Evolutionary conservation across 805 yeast species (phyloP).

Genomic region (Teunomyces tritomae): DNA sequence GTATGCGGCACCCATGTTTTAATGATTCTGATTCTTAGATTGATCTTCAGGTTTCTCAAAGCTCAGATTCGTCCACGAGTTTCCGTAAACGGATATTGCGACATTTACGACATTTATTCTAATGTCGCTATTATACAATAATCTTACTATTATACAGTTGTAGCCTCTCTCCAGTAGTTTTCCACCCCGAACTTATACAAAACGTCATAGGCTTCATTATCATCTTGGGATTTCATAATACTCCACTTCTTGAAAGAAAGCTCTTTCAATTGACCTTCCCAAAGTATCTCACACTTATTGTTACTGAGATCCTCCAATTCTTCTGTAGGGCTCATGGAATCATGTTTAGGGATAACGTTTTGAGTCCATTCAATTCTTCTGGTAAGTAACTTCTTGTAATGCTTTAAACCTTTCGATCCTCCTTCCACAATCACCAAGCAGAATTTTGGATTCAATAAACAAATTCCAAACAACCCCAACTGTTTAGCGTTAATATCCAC

Average conservation of each 20-base stretch:
- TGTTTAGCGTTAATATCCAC: slow-evolving; percentile 82
- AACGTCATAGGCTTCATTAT: slow-evolving; percentile 48
- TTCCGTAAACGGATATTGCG: background rate
- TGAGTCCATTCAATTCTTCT: slow-evolving; percentile 71
- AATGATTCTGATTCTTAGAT: background rate
- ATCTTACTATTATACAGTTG: background rate
- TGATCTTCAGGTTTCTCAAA: background rate
- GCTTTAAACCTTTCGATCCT: slow-evolving; percentile 55
- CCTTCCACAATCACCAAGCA: slow-evolving; percentile 76
- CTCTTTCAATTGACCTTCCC: slow-evolving; percentile 68
- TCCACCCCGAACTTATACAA: slow-evolving; percentile 53
- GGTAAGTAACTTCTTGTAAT: slow-evolving; percentile 59
- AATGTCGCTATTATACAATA: too few species aligned
- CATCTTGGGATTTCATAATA: slow-evolving; percentile 49
- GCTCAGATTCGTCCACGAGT: background rate
- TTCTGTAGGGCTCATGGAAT: slow-evolving; percentile 5
- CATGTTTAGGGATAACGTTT: slow-evolving; percentile 33
- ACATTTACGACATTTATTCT: background rate
- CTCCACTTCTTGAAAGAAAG: slow-evolving; percentile 69
- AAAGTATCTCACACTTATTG: slow-evolving; percentile 51
- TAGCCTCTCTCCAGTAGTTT: slow-evolving; percentile 51
- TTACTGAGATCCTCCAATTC: slow-evolving; percentile 33
- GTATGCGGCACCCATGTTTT: slow-evolving; percentile 41
- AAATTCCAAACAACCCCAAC: slow-evolving; percentile 60
- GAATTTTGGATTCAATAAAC: slow-evolving; percentile 44